Conservation (phyloP, 1,139 yeast genomes). For the Citeromyces hawaiiensis region DNA sequence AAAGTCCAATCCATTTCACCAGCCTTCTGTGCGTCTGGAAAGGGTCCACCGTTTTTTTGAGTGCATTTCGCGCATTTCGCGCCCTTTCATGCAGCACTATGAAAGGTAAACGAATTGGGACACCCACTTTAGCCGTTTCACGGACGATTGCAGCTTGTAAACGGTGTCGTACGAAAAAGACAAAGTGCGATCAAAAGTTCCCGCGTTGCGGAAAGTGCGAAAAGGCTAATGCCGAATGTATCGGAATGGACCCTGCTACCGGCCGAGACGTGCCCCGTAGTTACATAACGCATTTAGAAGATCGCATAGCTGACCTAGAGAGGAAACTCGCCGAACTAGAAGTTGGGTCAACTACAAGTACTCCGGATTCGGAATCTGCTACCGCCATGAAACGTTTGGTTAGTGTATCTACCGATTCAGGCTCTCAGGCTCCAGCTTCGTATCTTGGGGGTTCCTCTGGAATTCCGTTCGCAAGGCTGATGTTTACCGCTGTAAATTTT, state of each 20-base stretch:
- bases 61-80: neutral
- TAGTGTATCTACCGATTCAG: slow-evolving; percentile 13
- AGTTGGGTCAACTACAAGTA: slow-evolving; percentile 19
- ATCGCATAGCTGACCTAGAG: slow-evolving; percentile 44
- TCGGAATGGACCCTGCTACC: slow-evolving; percentile 77
- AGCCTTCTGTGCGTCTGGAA: too few relatives aligned
- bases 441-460: slow-evolving; percentile 39
- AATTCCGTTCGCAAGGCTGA: slow-evolving; percentile 59
- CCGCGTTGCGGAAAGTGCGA: slow-evolving; percentile 68
- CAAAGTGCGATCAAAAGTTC: slow-evolving; percentile 72
- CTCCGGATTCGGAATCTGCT: neutral
- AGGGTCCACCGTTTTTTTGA: neutral
- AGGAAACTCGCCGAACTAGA: slow-evolving; percentile 19
- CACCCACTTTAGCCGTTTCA: slow-evolving; percentile 12
- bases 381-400: slow-evolving; percentile 9
- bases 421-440: slow-evolving; percentile 21
- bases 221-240: slow-evolving; percentile 59
- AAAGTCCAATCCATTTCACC: too few relatives aligned
- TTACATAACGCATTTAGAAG: slow-evolving; percentile 64
- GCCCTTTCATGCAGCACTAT: neutral
- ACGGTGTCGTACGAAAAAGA: slow-evolving; percentile 66
- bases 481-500: slow-evolving; percentile 65
- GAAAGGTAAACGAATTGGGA: neutral
- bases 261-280: slow-evolving; percentile 80
- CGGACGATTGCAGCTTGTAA: slow-evolving; percentile 71